Evolutionary conservation across 176 grass and related monocot genomes (phyloP), one percentile per base, ranked within the genome.

Genomic region (Juncus inflexus): DNA sequence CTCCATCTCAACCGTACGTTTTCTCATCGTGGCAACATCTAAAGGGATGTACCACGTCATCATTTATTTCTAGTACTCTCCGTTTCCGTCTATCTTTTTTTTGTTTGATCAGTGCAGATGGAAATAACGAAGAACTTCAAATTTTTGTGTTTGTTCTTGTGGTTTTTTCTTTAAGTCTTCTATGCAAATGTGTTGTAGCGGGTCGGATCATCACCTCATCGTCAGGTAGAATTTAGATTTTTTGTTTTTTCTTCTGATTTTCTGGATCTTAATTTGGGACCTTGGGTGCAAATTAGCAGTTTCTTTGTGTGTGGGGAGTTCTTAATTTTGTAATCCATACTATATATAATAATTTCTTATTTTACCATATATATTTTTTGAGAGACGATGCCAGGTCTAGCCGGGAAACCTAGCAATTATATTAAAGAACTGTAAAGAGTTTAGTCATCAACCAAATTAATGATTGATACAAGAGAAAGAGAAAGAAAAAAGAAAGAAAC

Each of bases 201-300:
- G 52, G 57, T 59, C 67, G 57, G 67, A 42, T 71, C 52, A 71
- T 71, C 37, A 71, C 67, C 19, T 71, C 67, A 9, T 58, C 67
- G 58, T 71, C 67, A 37, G 67, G 67, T 71, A 58, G 15, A 42
- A 28, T 28, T 58, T 5, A 28, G 19, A 28, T 58, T 71, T 70
- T 40, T n/a, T 5, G 11, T 42, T 58, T 15, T 15, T 19, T 54
- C 11, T n/a, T 55, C 16, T 35, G 40, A 56, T 69, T 56, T 37
- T 6, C 9, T 3, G 5, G 45, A 1, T 52, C 10, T 37, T 37
- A 28, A 50, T 67, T 9, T 66, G 19, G 19, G 19, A 28, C 19
- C 19, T 28, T 28, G 4, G 5, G 16, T 52, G 42, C 4, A 45
- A 15, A 55, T 47, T 47, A 9, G 40, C 55, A 3, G 35, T 42